phyloP scores from a whole-genome alignment of 345 rosid genomes.

The Hibiscus mutabilis region DNA sequence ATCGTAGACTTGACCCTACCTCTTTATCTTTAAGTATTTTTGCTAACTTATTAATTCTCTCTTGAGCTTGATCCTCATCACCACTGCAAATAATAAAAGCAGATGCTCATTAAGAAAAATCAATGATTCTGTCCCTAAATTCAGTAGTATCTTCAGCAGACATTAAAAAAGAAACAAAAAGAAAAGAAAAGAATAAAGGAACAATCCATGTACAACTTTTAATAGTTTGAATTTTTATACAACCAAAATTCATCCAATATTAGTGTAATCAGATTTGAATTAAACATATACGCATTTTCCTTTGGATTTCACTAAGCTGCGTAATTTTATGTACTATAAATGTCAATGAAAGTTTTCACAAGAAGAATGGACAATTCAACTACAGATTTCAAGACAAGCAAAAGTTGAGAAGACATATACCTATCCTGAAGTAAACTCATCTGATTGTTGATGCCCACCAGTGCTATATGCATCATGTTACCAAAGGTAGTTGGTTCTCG shows the following conservation, averaged over 20 bases:
- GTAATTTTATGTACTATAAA: background rate
- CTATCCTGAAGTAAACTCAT: slow-evolving; percentile 99
- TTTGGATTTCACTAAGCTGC: background rate
- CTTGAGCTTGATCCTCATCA: slow-evolving; percentile 99
- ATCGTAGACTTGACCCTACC: slow-evolving; percentile 59
- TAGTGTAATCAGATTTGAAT: background rate
- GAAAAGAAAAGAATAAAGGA: background rate
- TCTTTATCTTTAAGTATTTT: slow-evolving; percentile 89
- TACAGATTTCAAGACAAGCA: slow-evolving; percentile 6
- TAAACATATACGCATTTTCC: background rate
- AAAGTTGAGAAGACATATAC: slow-evolving; percentile 31
- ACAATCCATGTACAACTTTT: background rate
- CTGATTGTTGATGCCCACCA: slow-evolving; percentile 94
- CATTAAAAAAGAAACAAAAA: background rate
- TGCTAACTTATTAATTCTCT: slow-evolving; percentile 82
- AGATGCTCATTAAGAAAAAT: slow-evolving; percentile 5
- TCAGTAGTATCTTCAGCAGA: background rate
- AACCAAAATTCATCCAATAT: background rate
- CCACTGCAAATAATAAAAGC: slow-evolving; percentile 55
- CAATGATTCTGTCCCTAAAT: background rate
- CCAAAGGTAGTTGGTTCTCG: slow-evolving; percentile 46
- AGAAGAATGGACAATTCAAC: background rate
- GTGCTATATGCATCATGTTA: slow-evolving; percentile 95
- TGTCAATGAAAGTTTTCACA: background rate
- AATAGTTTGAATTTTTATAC: background rate